Evolutionary conservation across 441 rosid species (phyloP), one percentile per base, ranked within the genome.

Genomic region (Adansonia rubrostipa): DNA sequence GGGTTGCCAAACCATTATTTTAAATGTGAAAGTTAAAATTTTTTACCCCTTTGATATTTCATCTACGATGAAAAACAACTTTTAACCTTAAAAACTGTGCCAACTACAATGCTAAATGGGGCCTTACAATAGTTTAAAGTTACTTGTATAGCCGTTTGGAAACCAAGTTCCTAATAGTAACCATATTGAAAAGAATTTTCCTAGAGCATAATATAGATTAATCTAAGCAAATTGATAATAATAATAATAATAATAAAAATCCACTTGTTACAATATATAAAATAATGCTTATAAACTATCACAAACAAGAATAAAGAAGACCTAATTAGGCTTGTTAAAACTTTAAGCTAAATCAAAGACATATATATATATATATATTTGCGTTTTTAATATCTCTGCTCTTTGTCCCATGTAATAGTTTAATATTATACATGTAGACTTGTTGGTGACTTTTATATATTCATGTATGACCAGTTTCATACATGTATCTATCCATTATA

Each of bases 121-220:
- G 28, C 13, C 42, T 61, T 28, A 42, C 9, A 62, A 62, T 62
- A 11, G 44, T 62, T 62, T 62, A 28, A 28, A 28, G n/a, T 63
- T 28, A 9, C 67, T 63, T 33, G 42, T 28, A 63, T 33, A 44
- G 33, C 67, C 67, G 67, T 63, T 63, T 28, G 67, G 45, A 13
- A 63, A 28, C 67, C 44, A 28, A 62, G 42, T 62, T 11, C n/a
- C 17, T 11, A 63, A 28, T 7, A 2, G 19, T 53, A 15, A 53
- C 58, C 58, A 53, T 15, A 53, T 44, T 44, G 20, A 63, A 33
- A 63, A 3, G 3, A 60, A 20, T 58, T 22, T 22, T 22, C 42
- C 42, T 24, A 24, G 8, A 61, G 24, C 42, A 33, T 13, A 28
- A 28, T 13, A 13, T 28, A 24, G 6, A 63, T 28, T 28, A 24